Base-by-base conservation (phyloP, 768 basidiomycete genomes). In the Lentinus brumalis region DNA sequence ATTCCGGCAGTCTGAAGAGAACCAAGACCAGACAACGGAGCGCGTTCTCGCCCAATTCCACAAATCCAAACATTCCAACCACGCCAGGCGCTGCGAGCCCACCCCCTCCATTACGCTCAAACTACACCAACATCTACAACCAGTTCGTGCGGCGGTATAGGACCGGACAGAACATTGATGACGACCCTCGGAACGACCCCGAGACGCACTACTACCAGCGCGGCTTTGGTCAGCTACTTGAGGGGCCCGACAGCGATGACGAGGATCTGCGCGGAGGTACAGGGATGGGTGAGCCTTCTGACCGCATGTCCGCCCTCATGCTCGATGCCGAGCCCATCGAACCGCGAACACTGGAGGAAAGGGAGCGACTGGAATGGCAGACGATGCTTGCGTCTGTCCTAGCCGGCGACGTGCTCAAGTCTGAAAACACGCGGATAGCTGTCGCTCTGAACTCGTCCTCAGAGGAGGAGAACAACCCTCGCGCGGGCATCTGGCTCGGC, bases 351-450 rank as follows among this genome's bases (percentile, higher is more conserved):
- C 78, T 81, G 55, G 86, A 91, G 67, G 90, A 94, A 69, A 81
- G 84, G 62, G 91, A 94, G 67, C 81, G 96, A 30, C 74, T 96
- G 50, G 95, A 97, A 74, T 98, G 97, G 97, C 94, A 96, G 74
- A 89, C 89, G 16, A 90, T 98, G 87, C 85, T 98, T 35, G 86
- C 92, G 12, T 96, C 95, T 32, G 96, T 98, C 29, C 81, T 99
- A 49, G 86, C 86, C 32, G 96, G 97, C 10, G 96, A 98, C 68
- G 94, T 99, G 11, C 84, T 99, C 64, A 93, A 90, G 72, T 91
- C 93, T 0, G 97, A 98, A 77, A 97, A 94, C 76, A 91, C 91
- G 29, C 86, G 97, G 58, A 95, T 98, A 61, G 90, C 91, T 31
- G 87, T 86, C 50, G 91, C 86, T 15, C 77, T 94, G 52, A 86